phyloP scores from a whole-genome alignment of 2,329 filamentous ascomycete species.

The Ophiocordyceps camponoti-saundersi region DNA sequence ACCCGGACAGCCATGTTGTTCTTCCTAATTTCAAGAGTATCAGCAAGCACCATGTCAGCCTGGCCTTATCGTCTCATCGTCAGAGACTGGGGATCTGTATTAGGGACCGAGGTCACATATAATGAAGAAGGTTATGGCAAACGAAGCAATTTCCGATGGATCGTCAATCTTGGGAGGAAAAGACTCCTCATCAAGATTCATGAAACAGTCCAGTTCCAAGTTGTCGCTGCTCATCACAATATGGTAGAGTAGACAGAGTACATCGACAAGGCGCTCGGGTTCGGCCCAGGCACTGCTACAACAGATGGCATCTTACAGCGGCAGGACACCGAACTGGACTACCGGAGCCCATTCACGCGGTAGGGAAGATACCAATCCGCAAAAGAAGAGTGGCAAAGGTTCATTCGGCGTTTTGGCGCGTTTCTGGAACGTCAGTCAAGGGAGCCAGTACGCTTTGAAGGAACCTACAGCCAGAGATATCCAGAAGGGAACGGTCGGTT shows the following conservation, averaged over 20 bases:
- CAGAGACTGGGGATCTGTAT: constrained; percentile 6
- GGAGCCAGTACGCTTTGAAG: constrained; percentile 8
- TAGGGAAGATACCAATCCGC: constrained; percentile 3
- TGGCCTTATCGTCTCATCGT: constrained; percentile 8
- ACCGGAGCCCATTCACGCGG: constrained; percentile 4
- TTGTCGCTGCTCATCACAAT: constrained; percentile 3
- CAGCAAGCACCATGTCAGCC: constrained; percentile 4
- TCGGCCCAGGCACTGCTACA: constrained; percentile 4
- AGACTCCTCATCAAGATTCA: constrained; percentile 3
- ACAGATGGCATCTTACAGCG: constrained; percentile 3
- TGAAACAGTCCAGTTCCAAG: constrained; percentile 1
- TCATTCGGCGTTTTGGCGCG: constrained; percentile 6
- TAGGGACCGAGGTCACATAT: constrained; percentile 10
- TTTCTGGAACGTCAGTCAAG: constrained; percentile 9
- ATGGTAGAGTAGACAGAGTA: constrained; percentile 4
- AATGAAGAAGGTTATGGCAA: constrained; percentile 3
- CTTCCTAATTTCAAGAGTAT: constrained; percentile 2
- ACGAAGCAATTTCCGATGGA: constrained; percentile 8
- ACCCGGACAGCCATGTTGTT: constrained; percentile 5
- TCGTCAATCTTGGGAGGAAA: constrained; percentile 8
- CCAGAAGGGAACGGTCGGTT: not conserved
- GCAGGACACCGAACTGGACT: constrained; percentile 1
- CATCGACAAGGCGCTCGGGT: constrained; percentile 6
- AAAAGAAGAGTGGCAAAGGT: constrained; percentile 5
- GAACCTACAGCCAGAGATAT: constrained; percentile 2